Evolutionary conservation across 2,329 filamentous ascomycete species (phyloP), one percentile per base, ranked within the genome.

Genomic region (Beauveria varroae): DNA sequence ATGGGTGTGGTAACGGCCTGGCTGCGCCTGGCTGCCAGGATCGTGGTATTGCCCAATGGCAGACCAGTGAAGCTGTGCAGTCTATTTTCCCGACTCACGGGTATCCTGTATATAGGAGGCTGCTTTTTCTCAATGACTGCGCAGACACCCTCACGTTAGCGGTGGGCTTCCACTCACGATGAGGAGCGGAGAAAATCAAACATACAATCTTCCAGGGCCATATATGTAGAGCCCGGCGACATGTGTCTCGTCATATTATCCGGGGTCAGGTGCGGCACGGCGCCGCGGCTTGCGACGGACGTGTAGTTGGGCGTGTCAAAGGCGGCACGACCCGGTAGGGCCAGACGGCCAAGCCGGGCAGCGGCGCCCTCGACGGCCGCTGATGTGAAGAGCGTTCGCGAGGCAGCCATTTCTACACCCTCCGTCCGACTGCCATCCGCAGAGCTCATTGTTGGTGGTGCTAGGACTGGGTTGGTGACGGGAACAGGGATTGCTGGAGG

Each of bases 201-300:
- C 89, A 75, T 81, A 97, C 95, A 98, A 74, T 99, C 95, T 79
- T 99, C 95, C 30, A 98, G 77, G 0, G 89, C 90, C 69, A 95
- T 79, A 71, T 96, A 96, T 3, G 90, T 80, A 28, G 89, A 89
- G 30, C 79, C 78, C 63, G 96, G 79, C 5, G 81, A 72, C 1
- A 87, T 86, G 68, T 88, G 79, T 60, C 85, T 86, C 46, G 76
- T 73, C 65, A 95, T 79, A 64, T 89, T 89, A 77, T 99, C 95
- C 44, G 92, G 93, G 3, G 93, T 90, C 65, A 99, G 76, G 76
- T 99, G 95, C 57, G 95, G 92, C 41, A 98, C 79, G 1, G 84
- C 85, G 24, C 95, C 95, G 68, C 95, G 84, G 40, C 95, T 97
- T 3, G 90, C 89, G 66, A 89, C 80, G 56, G 86, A 87, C 62